Evolutionary conservation across 1,139 yeast genomes (phyloP).

Genomic region (Magnusiomyces sp.): DNA sequence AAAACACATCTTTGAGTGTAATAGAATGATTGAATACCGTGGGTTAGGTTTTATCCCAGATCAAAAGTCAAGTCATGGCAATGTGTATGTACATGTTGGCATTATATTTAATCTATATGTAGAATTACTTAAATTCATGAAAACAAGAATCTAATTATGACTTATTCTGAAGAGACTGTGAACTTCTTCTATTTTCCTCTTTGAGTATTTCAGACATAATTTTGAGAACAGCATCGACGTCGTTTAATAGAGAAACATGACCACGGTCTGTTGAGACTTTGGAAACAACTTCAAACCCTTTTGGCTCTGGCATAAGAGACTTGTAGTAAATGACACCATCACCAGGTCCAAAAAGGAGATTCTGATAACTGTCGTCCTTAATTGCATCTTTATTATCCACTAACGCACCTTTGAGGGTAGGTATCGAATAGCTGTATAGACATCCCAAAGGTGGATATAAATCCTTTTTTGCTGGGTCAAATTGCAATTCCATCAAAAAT

Average conservation of each 20-base stretch:
- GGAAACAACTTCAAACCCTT: slow-evolving; percentile 62
- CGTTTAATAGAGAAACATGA: slow-evolving; percentile 73
- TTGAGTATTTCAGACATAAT: slow-evolving; percentile 52
- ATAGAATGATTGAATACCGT: too few relatives aligned
- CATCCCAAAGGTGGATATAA: slow-evolving; percentile 76
- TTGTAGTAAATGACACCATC: slow-evolving; percentile 86
- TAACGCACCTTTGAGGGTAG: slow-evolving; percentile 73
- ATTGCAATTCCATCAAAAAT: slow-evolving; percentile 51
- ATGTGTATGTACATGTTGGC: too few relatives aligned
- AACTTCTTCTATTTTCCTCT: slow-evolving; percentile 18
- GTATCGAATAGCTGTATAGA: slow-evolving; percentile 71
- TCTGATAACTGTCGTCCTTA: slow-evolving; percentile 60
- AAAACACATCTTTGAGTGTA: too few relatives aligned
- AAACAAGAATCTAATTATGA: too few relatives aligned
- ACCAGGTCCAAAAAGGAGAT: slow-evolving; percentile 80
- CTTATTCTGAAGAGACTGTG: not conserved
- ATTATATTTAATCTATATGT: too few relatives aligned
- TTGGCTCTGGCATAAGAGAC: slow-evolving; percentile 69
- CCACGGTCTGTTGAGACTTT: slow-evolving; percentile 60
- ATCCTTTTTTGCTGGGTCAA: slow-evolving; percentile 38
- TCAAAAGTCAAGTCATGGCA: too few relatives aligned
- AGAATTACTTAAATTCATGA: too few relatives aligned
- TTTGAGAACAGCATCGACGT: slow-evolving; percentile 58
- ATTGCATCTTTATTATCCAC: slow-evolving; percentile 58
- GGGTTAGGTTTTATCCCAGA: too few relatives aligned